Base-by-base conservation (phyloP, 768 basidiomycete species). In the Pleurotus tuber-regium region DNA sequence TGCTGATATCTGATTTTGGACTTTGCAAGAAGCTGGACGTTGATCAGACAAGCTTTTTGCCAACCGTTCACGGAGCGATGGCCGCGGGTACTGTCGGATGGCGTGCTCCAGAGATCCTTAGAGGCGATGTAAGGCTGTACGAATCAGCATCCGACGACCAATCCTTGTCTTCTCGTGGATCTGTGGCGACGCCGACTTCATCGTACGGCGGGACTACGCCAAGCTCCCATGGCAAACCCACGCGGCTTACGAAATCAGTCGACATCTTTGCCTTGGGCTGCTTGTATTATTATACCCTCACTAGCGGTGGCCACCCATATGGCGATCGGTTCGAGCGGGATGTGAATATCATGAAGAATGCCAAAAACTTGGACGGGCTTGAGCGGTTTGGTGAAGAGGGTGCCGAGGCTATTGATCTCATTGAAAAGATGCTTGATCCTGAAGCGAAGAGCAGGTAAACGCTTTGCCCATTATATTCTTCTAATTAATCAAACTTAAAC, bases 231-330 rank as follows among this genome's bases (percentile, higher is more conserved):
- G 70, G 71, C 31, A 78, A 76, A 59, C 71, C 79, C 51, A 82
- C 87, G 29, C 71, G 93, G 43, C 70, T 99, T 56, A 98, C 97
- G 14, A 95, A 97, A 66, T 88, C 89, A 14, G 92, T 99, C 54
- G 97, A 99, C 66, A 88, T 99, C 24, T 99, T 98, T 62, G 92
- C 97, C 1, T 70, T 98, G 24, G 97, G 97, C 0, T 98, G 96
- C 69, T 70, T 98, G 57, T 96, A 94, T 67, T 98, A 92, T 64
- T 97, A 95, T 67, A 87, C 88, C 18, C 74, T 98, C 31, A 92
- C 93, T 44, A 85, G 80, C 47, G 97, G 97, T 2, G 78, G 82
- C 1, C 97, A 99, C 77, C 97, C 97, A 11, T 99, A 83, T 66
- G 97, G 97, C 0, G 92, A 93, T 61, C 79, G 86, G 49, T 98